phyloP scores from a whole-genome alignment of 2,329 filamentous ascomycete genomes.

The Cordyceps cateniannulata region DNA sequence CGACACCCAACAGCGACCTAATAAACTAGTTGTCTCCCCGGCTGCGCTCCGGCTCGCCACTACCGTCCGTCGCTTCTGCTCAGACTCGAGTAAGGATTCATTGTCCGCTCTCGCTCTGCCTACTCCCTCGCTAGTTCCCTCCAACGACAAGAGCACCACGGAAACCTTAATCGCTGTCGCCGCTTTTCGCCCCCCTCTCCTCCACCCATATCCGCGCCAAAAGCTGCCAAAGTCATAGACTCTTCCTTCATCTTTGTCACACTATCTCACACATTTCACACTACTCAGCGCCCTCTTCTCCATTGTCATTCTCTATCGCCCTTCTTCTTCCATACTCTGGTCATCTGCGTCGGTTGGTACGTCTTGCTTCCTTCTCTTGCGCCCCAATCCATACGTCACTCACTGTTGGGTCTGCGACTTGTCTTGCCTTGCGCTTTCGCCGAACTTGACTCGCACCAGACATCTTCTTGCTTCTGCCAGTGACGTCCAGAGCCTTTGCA shows the following conservation, averaged over 20 bases:
- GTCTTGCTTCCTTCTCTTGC: background rate
- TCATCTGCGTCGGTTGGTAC: background rate
- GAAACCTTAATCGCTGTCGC: slow-evolving; percentile 14
- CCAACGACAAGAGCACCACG: background rate
- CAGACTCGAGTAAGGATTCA: background rate
- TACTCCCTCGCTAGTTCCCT: background rate
- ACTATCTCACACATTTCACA: slow-evolving; percentile 11
- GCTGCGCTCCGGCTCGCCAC: background rate
- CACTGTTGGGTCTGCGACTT: background rate
- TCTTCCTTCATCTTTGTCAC: background rate
- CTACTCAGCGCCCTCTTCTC: background rate
- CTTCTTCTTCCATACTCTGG: background rate
- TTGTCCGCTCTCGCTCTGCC: background rate
- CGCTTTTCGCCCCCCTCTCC: slow-evolving; percentile 13
- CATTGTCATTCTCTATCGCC: slow-evolving; percentile 4
- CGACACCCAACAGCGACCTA: slow-evolving; percentile 3
- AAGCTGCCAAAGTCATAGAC: slow-evolving; percentile 9
- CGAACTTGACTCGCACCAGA: background rate
- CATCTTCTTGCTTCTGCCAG: background rate
- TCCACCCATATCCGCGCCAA: slow-evolving; percentile 10
- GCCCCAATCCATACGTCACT: background rate
- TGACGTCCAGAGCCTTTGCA: background rate
- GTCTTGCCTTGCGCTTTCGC: background rate
- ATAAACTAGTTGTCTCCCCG: background rate
- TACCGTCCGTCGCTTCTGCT: background rate